Evolutionary conservation across 495 filamentous ascomycete species (phyloP).

Genomic region (Articulospora tetracladia): DNA sequence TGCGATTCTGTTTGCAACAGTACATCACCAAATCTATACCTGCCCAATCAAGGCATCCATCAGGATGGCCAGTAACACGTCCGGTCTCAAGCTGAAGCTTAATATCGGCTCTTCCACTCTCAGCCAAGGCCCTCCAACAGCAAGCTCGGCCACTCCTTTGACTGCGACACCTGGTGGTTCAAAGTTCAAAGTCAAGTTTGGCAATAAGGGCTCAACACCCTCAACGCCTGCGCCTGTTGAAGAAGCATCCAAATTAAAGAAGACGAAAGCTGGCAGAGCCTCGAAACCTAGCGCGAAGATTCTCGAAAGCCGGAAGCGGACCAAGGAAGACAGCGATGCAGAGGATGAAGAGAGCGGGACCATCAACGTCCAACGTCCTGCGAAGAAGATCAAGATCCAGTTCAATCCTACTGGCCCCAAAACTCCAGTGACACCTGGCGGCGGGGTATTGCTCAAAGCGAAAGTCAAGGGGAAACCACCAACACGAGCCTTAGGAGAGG

Average conservation of each 20-base stretch:
- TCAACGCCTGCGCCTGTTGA: constrained; percentile 29
- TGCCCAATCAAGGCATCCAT: neutral
- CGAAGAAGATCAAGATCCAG: constrained; percentile 38
- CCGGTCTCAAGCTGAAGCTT: constrained; percentile 30
- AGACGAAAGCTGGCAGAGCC: constrained; percentile 44
- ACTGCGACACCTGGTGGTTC: constrained; percentile 37
- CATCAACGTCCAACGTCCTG: constrained; percentile 20
- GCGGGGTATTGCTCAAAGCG: constrained; percentile 38
- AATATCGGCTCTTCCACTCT: constrained; percentile 18
- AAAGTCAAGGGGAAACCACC: constrained; percentile 59
- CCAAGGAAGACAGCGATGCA: constrained; percentile 38
- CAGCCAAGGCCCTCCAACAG: constrained; percentile 20
- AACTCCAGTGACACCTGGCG: constrained; percentile 30
- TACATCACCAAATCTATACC: no score
- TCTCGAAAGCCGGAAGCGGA: constrained; percentile 32
- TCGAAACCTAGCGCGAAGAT: constrained; percentile 44
- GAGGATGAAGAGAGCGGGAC: constrained; percentile 37
- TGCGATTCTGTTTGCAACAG: no score
- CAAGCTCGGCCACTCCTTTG: constrained; percentile 6
- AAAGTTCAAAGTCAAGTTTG: constrained; percentile 46
- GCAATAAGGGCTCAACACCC: constrained; percentile 37
- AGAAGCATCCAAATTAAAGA: constrained; percentile 23
- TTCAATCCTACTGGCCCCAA: constrained; percentile 27
- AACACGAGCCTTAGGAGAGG: constrained; percentile 66
- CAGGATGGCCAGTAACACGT: constrained; percentile 11